Evolutionary conservation across 257 asterid genomes (phyloP).

Genomic region (Leptodermis oblonga): DNA sequence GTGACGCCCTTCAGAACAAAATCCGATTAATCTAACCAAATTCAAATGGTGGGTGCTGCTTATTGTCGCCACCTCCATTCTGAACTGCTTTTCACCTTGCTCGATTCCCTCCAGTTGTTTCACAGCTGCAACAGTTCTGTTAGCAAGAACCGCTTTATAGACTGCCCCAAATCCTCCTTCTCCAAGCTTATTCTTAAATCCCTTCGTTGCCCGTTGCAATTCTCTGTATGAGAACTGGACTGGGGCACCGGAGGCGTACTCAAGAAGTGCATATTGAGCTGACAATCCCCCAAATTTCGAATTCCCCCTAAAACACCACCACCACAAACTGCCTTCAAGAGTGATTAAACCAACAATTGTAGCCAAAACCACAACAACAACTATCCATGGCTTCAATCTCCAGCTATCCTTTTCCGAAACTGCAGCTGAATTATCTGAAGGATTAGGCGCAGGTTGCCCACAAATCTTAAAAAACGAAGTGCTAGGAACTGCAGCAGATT

Average conservation of each 20-base stretch:
- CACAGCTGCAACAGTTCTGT: conserved; percentile 54
- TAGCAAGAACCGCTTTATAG: conserved; percentile 63
- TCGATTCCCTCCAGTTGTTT: conserved; percentile 84
- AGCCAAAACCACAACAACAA: conserved; percentile 48
- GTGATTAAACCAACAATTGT: conserved; percentile 44
- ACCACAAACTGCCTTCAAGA: conserved; percentile 70
- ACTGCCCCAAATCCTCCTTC: conserved; percentile 90
- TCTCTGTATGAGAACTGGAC: conserved; percentile 74
- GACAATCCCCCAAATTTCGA: conserved; percentile 54
- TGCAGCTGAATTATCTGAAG: conserved; percentile 17
- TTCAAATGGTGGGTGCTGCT: conserved; percentile 92
- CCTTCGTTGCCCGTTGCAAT: conserved; percentile 66
- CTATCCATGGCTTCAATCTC: conserved; percentile 57
- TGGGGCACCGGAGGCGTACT: conserved; percentile 90
- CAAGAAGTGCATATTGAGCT: conserved; percentile 67
- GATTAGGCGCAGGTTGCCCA: conserved; percentile 50
- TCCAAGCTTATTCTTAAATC: conserved; percentile 86
- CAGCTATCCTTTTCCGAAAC: conserved; percentile 28
- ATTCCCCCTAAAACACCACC: conserved; percentile 58
- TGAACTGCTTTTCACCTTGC: conserved; percentile 82
- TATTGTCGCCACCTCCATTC: conserved; percentile 87
- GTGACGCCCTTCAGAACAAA: conserved; percentile 80
- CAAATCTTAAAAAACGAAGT: conserved; percentile 78
- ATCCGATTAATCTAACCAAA: conserved; percentile 76
- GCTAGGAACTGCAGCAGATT: conserved; percentile 65